Conservation (phyloP, 164 flowering plant species). For the Berberis vulgaris region DNA sequence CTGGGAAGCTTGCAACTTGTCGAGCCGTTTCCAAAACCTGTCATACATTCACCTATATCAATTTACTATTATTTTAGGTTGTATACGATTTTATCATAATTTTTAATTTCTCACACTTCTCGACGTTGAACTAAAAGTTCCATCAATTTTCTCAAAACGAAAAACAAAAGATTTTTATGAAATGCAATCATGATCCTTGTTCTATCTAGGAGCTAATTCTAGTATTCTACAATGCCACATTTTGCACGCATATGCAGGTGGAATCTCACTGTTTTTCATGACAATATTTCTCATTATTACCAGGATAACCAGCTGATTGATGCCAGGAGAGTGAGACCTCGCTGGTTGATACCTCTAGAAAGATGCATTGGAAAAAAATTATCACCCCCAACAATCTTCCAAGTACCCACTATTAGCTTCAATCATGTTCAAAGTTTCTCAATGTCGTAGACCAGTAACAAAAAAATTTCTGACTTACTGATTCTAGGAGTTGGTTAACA, state of each 20-base stretch:
- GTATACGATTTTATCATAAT: too few relatives aligned
- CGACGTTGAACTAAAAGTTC: too few relatives aligned
- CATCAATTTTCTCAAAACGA: too few relatives aligned
- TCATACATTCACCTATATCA: neutral
- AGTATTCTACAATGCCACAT: too few relatives aligned
- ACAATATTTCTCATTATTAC: neutral
- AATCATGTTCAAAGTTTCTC: neutral
- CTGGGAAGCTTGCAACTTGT: slow-evolving; percentile 66
- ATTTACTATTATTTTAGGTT: too few relatives aligned
- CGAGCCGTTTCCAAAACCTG: slow-evolving; percentile 85
- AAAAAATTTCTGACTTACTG: slow-evolving; percentile 26
- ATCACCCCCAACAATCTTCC: neutral
- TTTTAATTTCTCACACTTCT: too few relatives aligned
- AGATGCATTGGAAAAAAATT: neutral
- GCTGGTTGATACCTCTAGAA: neutral
- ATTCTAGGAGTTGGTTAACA: slow-evolving; percentile 77
- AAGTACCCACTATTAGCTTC: neutral
- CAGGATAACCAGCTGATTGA: neutral
- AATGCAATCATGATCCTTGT: too few relatives aligned
- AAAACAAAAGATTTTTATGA: too few relatives aligned
- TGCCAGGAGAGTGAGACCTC: neutral
- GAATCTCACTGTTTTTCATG: too few relatives aligned
- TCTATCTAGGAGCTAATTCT: too few relatives aligned
- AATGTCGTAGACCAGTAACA: neutral
- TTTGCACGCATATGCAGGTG: too few relatives aligned